These are phyloP conservation scores for Medicago arabica DNA, from an alignment of 306 rosid species.

Conservation along the genomic window DNA sequence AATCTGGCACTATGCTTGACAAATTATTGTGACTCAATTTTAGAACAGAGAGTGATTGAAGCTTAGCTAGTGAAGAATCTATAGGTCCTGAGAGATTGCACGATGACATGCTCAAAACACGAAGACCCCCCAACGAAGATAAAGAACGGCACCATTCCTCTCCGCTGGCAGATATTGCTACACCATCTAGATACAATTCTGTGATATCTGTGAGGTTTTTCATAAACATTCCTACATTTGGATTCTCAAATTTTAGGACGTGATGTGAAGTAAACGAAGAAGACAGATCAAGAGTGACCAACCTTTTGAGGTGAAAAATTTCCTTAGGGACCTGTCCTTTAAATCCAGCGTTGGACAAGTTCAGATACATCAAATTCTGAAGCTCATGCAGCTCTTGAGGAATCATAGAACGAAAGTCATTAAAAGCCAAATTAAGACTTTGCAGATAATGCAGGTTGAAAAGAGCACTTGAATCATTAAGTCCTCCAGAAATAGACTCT, in stretches of 20 bases:
- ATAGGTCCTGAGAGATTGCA: conserved; percentile 50
- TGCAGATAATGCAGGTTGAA: conserved; percentile 36
- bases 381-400: conserved; percentile 34
- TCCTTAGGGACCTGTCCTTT: conserved; percentile 44
- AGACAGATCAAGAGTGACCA: conserved; percentile 49
- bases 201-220: conserved; percentile 43
- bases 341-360: conserved; percentile 48
- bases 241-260: conserved; percentile 27
- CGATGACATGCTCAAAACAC: conserved; percentile 44
- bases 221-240: conserved; percentile 30
- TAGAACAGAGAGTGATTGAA: conserved; percentile 10
- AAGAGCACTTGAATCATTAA: conserved; percentile 31
- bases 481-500: conserved; percentile 23
- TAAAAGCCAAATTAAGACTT: conserved; percentile 42
- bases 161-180: conserved; percentile 39
- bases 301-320: conserved; percentile 39
- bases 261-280: not conserved
- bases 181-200: conserved; percentile 57
- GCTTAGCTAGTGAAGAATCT: conserved; percentile 42
- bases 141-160: conserved; percentile 53
- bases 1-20: conserved; percentile 39
- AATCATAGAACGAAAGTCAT: conserved; percentile 5
- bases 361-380: conserved; percentile 40
- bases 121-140: conserved; percentile 23
- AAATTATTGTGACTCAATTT: conserved; percentile 23